A percentile compares a stretch with the other conserved stretches of the same genome.
Evolutionary conservation across 2,329 filamentous ascomycete genomes (phyloP).

Genomic region (Didymella arachidicola): DNA sequence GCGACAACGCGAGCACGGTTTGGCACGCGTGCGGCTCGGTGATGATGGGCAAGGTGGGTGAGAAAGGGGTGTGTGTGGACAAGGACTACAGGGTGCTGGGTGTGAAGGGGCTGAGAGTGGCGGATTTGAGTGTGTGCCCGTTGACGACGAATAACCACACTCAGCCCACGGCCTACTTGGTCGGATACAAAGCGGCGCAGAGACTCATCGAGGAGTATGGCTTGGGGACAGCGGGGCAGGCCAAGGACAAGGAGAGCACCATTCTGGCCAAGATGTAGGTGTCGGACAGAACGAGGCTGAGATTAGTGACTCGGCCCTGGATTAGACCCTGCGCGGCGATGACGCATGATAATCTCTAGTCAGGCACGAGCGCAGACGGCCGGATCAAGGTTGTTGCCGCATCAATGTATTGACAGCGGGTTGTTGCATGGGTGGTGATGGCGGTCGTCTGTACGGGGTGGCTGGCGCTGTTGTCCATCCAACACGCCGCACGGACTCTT

Average conservation of each 20-base stretch:
- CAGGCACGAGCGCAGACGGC: conserved; percentile 15
- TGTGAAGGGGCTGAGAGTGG: conserved; percentile 49
- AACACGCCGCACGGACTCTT: background rate
- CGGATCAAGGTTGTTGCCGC: conserved; percentile 7
- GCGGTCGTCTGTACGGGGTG: conserved; percentile 1
- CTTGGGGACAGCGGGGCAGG: conserved; percentile 17
- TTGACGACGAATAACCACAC: conserved; percentile 48
- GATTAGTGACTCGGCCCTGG: conserved; percentile 14
- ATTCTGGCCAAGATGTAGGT: conserved; percentile 21
- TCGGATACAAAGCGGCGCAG: conserved; percentile 47
- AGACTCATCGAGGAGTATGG: conserved; percentile 43
- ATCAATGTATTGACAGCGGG: conserved; percentile 8
- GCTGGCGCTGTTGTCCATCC: conserved; percentile 12
- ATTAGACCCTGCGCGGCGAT: conserved; percentile 12
- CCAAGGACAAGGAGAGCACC: conserved; percentile 8
- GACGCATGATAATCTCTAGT: conserved; percentile 15
- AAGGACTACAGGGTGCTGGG: conserved; percentile 49
- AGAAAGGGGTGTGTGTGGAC: conserved; percentile 50
- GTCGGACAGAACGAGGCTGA: conserved; percentile 9
- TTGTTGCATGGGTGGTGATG: conserved; percentile 10
- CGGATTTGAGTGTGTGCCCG: conserved; percentile 49
- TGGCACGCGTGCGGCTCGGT: conserved; percentile 51
- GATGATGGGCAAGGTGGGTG: conserved; percentile 48
- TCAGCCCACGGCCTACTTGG: conserved; percentile 46
- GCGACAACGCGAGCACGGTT: conserved; percentile 40